Conservation (phyloP, 148 eudicot genomes). For the Salicornia ramosissima region DNA sequence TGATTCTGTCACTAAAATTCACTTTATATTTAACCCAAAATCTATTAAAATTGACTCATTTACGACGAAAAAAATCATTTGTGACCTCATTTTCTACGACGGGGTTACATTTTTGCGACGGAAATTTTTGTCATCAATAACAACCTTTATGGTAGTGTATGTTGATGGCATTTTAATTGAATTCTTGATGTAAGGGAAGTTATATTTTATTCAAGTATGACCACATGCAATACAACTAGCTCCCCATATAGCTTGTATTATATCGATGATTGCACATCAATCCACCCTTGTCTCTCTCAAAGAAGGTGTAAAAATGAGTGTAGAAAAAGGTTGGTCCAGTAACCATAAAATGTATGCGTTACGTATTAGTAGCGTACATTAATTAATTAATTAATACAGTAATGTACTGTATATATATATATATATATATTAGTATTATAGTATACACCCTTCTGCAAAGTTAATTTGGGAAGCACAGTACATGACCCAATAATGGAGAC, state of each 20-base stretch:
- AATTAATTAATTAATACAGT: too few species aligned
- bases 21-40: too few species aligned
- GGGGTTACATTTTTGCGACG: too few species aligned
- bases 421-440: not conserved
- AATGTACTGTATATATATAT: too few species aligned
- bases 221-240: constrained; percentile 1
- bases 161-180: too few species aligned
- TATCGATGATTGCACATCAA: constrained; percentile 8
- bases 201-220: not conserved
- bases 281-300: constrained; percentile 3
- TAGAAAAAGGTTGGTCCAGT: not conserved
- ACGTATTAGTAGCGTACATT: constrained; percentile 9
- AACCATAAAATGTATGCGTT: constrained; percentile 15
- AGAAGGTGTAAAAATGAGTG: constrained; percentile 7
- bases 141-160: too few species aligned
- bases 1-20: too few species aligned
- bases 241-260: not conserved
- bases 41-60: too few species aligned
- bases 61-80: too few species aligned
- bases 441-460: not conserved
- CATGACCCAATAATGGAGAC: constrained; percentile 1
- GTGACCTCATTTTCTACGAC: too few species aligned
- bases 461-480: not conserved
- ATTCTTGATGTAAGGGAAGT: too few species aligned
- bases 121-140: too few species aligned